Evolutionary conservation across 228 moss, liverwort and hornwort genomes (phyloP), one percentile per base, ranked within the genome.

Genomic region (Sphagnum magellanicum): DNA sequence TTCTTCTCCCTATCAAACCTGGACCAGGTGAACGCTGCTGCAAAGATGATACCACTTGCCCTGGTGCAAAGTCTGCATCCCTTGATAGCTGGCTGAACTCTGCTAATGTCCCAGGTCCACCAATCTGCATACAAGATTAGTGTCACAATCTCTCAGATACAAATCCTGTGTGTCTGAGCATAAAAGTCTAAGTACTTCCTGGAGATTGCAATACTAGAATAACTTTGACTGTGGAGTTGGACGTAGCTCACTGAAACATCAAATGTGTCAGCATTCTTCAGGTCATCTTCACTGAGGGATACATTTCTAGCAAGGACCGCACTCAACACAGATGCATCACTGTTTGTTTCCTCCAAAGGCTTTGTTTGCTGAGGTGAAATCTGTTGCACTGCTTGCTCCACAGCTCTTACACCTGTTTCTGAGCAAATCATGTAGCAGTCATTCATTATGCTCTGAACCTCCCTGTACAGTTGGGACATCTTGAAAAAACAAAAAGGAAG

Each of bases 181-280:
- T 32, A 32, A 32, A 32, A 32, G 32, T 32, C 32, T 32, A 32
- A 32, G 32, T 32, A 32, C 32, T 32, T 3, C 32, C 32, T 32
- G 32, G 32, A 32, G 32, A 32, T 32, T 32, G 32, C 1, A 32
- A 32, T 32, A 32, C 32, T 32, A 32, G 32, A 32, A 32, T 32
- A 32, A 32, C 32, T 32, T 32, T 32, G 32, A 32, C 32, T 32
- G 32, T 32, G 32, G 32, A 32, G 32, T 32, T 32, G 32, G 32
- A 32, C 3, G 32, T 32, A 32, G 14, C 86, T 81, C 83, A 97
- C 97, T 66, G 90, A 77, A 67, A 97, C 97, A 73, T 97, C 88
- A 65, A 97, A 97, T 10, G 97, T 97, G 72, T 97, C 93, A 15
- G 91, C 84, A 74, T 97, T 97, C 71, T 93, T 97, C 67, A 97